A percentile compares a stretch with the other conserved stretches of the same genome.
These are phyloP conservation scores for Plasmodium fragile DNA, from an alignment of 169 alveolate genomes.

Conservation along the genomic window DNA sequence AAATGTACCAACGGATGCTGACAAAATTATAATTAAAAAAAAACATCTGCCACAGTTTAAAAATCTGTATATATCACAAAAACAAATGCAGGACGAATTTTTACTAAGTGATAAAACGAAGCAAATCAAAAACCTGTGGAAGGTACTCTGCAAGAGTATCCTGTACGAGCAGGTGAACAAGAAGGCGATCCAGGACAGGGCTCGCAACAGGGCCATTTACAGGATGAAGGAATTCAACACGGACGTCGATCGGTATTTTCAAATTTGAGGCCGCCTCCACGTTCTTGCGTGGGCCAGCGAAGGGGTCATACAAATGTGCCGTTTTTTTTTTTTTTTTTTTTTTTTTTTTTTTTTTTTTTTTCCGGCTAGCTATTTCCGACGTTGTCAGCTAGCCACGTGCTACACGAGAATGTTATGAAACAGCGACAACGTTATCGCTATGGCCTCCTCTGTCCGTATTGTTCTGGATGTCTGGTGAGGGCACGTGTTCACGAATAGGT, in stretches of 20 bases:
- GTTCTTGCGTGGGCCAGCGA: background rate
- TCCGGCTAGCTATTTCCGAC: background rate
- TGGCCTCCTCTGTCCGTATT: slow-evolving; percentile 97
- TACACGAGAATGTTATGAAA: slow-evolving; percentile 42
- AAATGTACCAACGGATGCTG: slow-evolving; percentile 27
- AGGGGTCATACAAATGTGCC: background rate
- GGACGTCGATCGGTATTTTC: slow-evolving; percentile 33
- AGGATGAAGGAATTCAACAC: slow-evolving; percentile 30
- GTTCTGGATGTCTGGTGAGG: slow-evolving; percentile 95
- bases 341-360: slow-evolving; percentile 3
- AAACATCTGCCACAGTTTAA: slow-evolving; percentile 17
- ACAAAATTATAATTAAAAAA: slow-evolving; percentile 46
- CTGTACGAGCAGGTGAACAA: slow-evolving; percentile 44
- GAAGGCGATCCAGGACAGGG: background rate
- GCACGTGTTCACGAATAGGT: slow-evolving; percentile 92
- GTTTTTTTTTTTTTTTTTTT: background rate
- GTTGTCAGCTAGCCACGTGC: background rate
- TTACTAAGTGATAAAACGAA: slow-evolving; percentile 34
- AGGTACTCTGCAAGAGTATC: slow-evolving; percentile 59
- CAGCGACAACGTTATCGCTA: slow-evolving; percentile 89
- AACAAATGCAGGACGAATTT: slow-evolving; percentile 50
- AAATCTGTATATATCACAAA: slow-evolving; percentile 50
- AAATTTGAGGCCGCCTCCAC: background rate
- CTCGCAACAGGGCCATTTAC: slow-evolving; percentile 16
- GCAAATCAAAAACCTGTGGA: slow-evolving; percentile 74